Evolutionary conservation across 257 asterid genomes (phyloP), one percentile per base, ranked within the genome.

Genomic region (Petrea volubilis): DNA sequence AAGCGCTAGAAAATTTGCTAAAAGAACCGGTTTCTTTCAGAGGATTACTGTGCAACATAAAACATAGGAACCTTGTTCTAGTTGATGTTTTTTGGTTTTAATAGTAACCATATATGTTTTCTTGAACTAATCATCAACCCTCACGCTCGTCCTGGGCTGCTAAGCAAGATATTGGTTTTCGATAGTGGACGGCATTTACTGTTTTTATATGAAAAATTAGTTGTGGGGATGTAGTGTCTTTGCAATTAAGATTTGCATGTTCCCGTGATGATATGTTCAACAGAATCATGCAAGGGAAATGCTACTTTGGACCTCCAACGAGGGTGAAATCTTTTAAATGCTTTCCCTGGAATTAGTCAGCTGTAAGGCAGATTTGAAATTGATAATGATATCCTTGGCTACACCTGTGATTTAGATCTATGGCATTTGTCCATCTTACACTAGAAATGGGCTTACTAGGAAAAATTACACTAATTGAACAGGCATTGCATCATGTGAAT

Each of bases 401-500:
- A n/a, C n/a, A n/a, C n/a, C n/a, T 64, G 65, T 55, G 55, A 20
- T 67, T 52, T 46, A 18, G 29, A 18, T 29, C 8, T 21, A 47
- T 27, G 63, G n/a, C 6, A 29, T 23, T 29, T 34, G 34, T 36
- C 25, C 31, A 47, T 56, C 43, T 17, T 47, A 13, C 3, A 15
- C 44, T 36, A 38, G n/a, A 25, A 44, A 31, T 33, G 67, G 38
- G 41, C 49, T 73, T 62, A 7, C 24, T 7, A 41, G 31, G 38
- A 33, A 52, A 55, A 0, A 15, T 67, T 36, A 14, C 31, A 12
- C 34, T 28, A 28, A 61, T 14, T 68, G 43, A 11, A 47, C 13
- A 44, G 27, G 34, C 66, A 53, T 69, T 65, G 38, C 25, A 47
- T 70, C 74, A 58, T 58, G 70, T 12, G 24, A 65, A 38, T 29